Percentiles rank a stretch among this genome's conserved stretches.
phyloP scores from a whole-genome alignment of 306 rosid species.

The Pterocarpus macrocarpus region DNA sequence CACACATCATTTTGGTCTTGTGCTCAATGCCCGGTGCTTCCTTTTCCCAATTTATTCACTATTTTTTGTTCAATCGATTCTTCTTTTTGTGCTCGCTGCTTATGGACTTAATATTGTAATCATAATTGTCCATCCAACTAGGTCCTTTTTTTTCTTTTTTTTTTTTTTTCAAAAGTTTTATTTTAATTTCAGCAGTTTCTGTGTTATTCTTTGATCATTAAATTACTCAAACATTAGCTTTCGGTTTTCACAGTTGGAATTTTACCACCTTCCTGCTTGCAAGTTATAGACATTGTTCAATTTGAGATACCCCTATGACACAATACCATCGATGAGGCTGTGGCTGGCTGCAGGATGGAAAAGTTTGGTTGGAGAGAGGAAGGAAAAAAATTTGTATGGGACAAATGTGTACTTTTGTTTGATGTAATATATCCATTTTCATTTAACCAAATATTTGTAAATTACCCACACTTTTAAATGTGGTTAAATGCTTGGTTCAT shows the following conservation, averaged over 20 bases:
- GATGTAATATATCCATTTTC: too few species aligned
- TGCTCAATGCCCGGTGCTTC: not conserved
- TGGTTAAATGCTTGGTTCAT: too few species aligned
- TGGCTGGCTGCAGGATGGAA: too few species aligned
- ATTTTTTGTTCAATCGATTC: not conserved
- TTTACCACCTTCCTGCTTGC: not conserved
- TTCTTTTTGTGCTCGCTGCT: not conserved
- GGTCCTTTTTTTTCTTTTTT: not conserved
- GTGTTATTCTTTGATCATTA: not conserved
- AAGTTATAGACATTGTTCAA: constrained; percentile 1
- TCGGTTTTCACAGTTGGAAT: constrained; percentile 4
- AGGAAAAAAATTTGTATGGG: too few species aligned
- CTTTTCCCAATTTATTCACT: not conserved
- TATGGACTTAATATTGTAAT: not conserved
- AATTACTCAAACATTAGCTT: not conserved
- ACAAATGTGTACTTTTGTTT: too few species aligned
- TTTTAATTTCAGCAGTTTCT: not conserved
- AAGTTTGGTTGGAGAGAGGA: too few species aligned
- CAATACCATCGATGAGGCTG: too few species aligned
- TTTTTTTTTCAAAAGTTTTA: not conserved
- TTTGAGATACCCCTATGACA: constrained; percentile 7
- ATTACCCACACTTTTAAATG: too few species aligned
- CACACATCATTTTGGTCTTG: not conserved
- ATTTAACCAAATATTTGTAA: too few species aligned
- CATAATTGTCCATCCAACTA: not conserved